Percentiles rank a stretch among this genome's conserved stretches.
These are phyloP conservation scores for Nidularia pulvinata DNA, from an alignment of 768 basidiomycete genomes.

Conservation along the genomic window DNA sequence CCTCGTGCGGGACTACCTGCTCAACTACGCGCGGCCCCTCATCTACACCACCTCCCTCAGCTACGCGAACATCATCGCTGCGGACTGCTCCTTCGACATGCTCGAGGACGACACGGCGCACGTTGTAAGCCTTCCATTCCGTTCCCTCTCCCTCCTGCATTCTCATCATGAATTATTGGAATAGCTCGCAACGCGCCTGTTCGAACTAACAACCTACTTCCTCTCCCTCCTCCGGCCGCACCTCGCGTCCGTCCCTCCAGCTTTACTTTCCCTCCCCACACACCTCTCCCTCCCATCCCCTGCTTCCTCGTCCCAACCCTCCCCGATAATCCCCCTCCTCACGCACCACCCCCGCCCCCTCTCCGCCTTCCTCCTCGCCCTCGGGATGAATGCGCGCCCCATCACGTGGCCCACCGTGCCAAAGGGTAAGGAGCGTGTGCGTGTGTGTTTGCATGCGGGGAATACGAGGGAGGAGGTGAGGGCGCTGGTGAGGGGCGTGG, in stretches of 20 bases:
- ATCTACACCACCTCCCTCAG: slow-evolving; percentile 92
- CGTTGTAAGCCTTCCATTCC: slow-evolving; percentile 34
- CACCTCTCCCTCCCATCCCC: slow-evolving; percentile 28
- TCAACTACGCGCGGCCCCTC: slow-evolving; percentile 91
- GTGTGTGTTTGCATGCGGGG: slow-evolving; percentile 86
- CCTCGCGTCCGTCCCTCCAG: slow-evolving; percentile 23
- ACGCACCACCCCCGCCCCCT: slow-evolving; percentile 78
- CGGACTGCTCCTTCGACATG: slow-evolving; percentile 79
- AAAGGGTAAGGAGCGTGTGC: slow-evolving; percentile 78
- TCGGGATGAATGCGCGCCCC: slow-evolving; percentile 67
- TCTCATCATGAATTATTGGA: not conserved
- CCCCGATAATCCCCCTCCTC: slow-evolving; percentile 87
- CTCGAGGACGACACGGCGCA: slow-evolving; percentile 67
- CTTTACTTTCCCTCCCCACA: slow-evolving; percentile 33
- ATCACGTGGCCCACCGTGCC: slow-evolving; percentile 92
- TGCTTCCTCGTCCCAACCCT: slow-evolving; percentile 27
- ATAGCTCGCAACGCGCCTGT: slow-evolving; percentile 34
- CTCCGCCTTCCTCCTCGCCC: slow-evolving; percentile 57
- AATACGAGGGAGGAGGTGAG: slow-evolving; percentile 69
- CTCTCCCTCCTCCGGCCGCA: slow-evolving; percentile 21
- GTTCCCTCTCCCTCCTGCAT: not conserved
- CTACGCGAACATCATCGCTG: slow-evolving; percentile 73
- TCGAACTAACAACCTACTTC: slow-evolving; percentile 43
- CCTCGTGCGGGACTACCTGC: slow-evolving; percentile 77
- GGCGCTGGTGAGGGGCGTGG: slow-evolving; percentile 46